Percentiles rank a stretch among this genome's conserved stretches.
phyloP scores from a whole-genome alignment of 306 rosid genomes.

The Malus asiatica region DNA sequence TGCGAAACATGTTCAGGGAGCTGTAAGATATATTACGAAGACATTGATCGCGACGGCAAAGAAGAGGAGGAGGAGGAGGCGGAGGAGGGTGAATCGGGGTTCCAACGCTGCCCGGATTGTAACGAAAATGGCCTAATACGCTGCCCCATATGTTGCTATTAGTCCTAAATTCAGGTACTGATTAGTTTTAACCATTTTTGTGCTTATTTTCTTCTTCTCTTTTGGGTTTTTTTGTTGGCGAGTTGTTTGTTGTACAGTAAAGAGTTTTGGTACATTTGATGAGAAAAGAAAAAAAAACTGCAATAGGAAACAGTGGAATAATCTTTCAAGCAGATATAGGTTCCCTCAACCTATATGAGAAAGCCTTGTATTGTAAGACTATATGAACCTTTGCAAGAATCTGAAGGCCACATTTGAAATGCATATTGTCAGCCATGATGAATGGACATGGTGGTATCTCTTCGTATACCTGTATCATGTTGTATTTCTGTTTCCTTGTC shows the following conservation, averaged over 20 bases:
- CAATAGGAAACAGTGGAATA: slow-evolving; percentile 23
- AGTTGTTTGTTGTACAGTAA: slow-evolving; percentile 49
- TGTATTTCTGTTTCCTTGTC: too few species aligned
- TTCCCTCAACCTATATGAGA: slow-evolving; percentile 15
- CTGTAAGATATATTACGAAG: slow-evolving; percentile 77
- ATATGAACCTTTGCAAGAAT: slow-evolving; percentile 9
- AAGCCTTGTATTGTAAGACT: slow-evolving; percentile 11
- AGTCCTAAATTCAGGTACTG: slow-evolving; percentile 30
- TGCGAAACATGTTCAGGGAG: slow-evolving; percentile 91
- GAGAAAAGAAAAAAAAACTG: slow-evolving; percentile 13
- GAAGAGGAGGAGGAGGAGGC: slow-evolving; percentile 25
- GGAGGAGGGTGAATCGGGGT: slow-evolving; percentile 41
- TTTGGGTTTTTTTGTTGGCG: slow-evolving; percentile 16
- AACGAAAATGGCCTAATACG: slow-evolving; percentile 86
- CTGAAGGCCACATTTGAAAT: slow-evolving; percentile 10
- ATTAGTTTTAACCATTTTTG: slow-evolving; percentile 20
- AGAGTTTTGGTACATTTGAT: slow-evolving; percentile 20
- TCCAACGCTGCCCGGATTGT: slow-evolving; percentile 76
- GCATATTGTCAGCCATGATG: not conserved
- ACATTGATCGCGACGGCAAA: slow-evolving; percentile 22
- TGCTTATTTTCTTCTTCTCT: slow-evolving; percentile 10
- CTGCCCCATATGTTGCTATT: slow-evolving; percentile 65
- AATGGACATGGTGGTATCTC: too few species aligned
- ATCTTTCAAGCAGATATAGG: slow-evolving; percentile 13
- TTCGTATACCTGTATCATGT: too few species aligned